Evolutionary conservation across 2,329 filamentous ascomycete genomes (phyloP).

Genomic region (Trichoderma polysporum): DNA sequence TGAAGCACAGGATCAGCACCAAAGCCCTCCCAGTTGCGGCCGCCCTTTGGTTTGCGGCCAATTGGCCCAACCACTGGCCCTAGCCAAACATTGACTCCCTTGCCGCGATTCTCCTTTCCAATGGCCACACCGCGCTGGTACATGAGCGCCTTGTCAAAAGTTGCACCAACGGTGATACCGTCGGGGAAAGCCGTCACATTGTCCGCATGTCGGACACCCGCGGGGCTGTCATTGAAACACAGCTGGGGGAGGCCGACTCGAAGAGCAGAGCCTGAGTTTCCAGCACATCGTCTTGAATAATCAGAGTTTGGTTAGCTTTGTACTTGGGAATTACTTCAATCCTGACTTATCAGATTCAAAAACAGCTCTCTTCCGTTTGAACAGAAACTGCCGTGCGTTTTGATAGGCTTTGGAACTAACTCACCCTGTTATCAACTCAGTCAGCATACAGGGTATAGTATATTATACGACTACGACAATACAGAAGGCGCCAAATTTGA

Average conservation of each 20-base stretch:
- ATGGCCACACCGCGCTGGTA: constrained; percentile 66
- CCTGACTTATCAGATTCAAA: neutral
- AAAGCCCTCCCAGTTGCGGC: constrained; percentile 75
- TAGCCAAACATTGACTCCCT: constrained; percentile 69
- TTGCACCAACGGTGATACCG: constrained; percentile 74
- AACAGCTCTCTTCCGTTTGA: neutral
- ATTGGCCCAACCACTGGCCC: constrained; percentile 70
- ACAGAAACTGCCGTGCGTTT: neutral
- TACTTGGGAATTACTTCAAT: neutral
- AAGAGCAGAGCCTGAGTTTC: constrained; percentile 70
- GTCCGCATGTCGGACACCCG: constrained; percentile 71
- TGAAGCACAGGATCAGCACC: constrained; percentile 71
- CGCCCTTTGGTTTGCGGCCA: constrained; percentile 69
- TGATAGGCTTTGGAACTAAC: neutral
- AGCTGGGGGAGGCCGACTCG: constrained; percentile 71
- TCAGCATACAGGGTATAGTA: constrained; percentile 4
- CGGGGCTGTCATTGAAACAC: constrained; percentile 69
- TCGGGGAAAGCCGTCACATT: constrained; percentile 75
- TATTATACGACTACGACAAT: neutral
- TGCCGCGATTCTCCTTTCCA: constrained; percentile 69
- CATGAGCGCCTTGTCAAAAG: constrained; percentile 71
- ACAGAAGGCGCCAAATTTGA: neutral
- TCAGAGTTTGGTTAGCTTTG: neutral
- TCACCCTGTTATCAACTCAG: constrained; percentile 13
- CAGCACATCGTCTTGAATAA: constrained; percentile 60